Base-by-base conservation (phyloP, 768 basidiomycete genomes). In the Kwoniella sp. region DNA sequence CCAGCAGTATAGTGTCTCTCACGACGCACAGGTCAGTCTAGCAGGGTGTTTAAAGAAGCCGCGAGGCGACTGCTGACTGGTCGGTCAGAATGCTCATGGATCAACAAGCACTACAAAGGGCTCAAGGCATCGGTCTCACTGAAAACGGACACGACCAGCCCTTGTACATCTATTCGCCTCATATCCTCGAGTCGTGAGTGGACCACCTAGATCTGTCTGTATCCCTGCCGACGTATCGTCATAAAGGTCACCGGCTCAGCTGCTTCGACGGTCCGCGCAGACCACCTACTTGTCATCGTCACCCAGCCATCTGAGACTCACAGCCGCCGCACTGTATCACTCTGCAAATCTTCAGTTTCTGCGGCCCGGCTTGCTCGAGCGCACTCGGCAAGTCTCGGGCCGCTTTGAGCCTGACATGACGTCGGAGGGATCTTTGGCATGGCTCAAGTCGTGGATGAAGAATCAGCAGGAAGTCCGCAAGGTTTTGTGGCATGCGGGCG, bases 241-340 rank as follows among this genome's bases (percentile, higher is more conserved):
- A 25, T 28, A 44, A 15, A 22, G 20, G 22, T n/a, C n/a, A 57
- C 58, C 56, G n/a, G 43, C 37, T 15, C 36, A 53, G 23, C 27
- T 57, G 8, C 32, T 62, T 5, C 37, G 57, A 7, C 23, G 46
- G 3, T 50, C 63, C 11, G 56, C 61, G 6, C 49, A 52, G 27
- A 28, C 54, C 2, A 58, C 50, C 8, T 53, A 54, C 36, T 38
- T 50, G 31, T 42, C 26, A 3, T 25, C 46, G 3, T 45, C 57
- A n/a, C 57, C 59, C 25, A 32, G 51, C 0, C 56, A 60, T 41
- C 56, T 66, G 11, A 51, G 56, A 5, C 44, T 70, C 11, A 50
- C 60, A 17, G 46, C 60, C 10, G 58, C 63, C 27, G 65, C 68
- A 20, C 48, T 70, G 26, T 66, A 60, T n/a, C 68, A 70, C 38